A percentile compares a stretch with the other conserved stretches of the same genome.
Evolutionary conservation across 371 early-diverging fungal species (phyloP).

Genomic region (Mucor velutinosus): DNA sequence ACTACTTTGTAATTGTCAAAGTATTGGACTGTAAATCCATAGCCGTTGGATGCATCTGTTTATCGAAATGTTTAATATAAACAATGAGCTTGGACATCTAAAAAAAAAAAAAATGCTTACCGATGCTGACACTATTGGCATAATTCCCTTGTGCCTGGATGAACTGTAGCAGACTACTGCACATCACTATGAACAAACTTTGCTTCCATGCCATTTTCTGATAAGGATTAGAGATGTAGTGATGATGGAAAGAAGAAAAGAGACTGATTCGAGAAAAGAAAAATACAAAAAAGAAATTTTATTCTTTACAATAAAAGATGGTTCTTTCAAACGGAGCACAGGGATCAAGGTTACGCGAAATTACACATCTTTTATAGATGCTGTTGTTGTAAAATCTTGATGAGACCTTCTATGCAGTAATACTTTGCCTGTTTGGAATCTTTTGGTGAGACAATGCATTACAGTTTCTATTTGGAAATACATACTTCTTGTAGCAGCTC

Average conservation of each 20-base stretch:
- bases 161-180: background rate
- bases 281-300: background rate
- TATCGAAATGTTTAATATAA: background rate
- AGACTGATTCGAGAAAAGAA: background rate
- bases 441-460: background rate
- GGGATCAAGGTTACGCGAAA: slow-evolving; percentile 1
- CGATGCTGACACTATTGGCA: slow-evolving; percentile 9
- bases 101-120: background rate
- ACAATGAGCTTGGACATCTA: background rate
- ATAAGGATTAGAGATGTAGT: background rate
- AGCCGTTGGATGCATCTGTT: slow-evolving; percentile 4
- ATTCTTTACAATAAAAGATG: background rate
- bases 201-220: slow-evolving; percentile 2
- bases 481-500: slow-evolving; percentile 47
- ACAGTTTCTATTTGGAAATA: background rate
- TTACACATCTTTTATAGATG: background rate
- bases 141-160: slow-evolving; percentile 4
- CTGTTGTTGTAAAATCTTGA: slow-evolving; percentile 16
- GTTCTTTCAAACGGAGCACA: background rate
- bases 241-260: background rate
- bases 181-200: background rate
- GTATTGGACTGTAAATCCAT: slow-evolving; percentile 32
- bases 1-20: slow-evolving; percentile 32
- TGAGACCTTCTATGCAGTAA: slow-evolving; percentile 41
- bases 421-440: slow-evolving; percentile 32